Evolutionary conservation across 352 stramenopile genomes (phyloP).

Genomic region (Blastocystis sp.): DNA sequence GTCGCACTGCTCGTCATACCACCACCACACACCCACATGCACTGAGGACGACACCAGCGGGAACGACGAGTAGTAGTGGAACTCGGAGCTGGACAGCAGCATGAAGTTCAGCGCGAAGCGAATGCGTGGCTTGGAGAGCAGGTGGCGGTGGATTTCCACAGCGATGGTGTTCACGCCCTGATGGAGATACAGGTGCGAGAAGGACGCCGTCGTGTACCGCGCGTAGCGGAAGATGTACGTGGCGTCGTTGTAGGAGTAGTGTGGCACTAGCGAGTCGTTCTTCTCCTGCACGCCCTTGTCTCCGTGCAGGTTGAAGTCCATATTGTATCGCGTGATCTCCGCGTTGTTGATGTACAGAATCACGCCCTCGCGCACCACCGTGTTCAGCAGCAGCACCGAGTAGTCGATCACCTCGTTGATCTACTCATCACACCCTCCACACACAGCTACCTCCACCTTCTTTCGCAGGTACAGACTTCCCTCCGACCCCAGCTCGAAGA

Average conservation of each 20-base stretch:
- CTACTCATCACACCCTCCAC: neutral
- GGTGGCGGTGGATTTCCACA: constrained; percentile 6
- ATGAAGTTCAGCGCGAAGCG: neutral
- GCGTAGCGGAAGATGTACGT: neutral
- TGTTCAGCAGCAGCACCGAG: neutral
- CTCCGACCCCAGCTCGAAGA: neutral
- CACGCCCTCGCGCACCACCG: constrained; percentile 21
- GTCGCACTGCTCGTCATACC: neutral
- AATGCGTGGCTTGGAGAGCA: neutral
- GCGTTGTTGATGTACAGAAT: constrained; percentile 22
- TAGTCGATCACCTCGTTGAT: constrained; percentile 24
- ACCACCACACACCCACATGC: neutral
- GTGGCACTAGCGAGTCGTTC: neutral
- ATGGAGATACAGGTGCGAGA: constrained; percentile 28
- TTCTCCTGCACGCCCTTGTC: neutral
- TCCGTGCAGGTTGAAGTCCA: constrained; percentile 3
- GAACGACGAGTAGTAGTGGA: constrained; percentile 12
- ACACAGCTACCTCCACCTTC: neutral
- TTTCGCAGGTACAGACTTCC: constrained; percentile 1
- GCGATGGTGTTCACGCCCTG: constrained; percentile 10
- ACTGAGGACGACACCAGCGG: neutral
- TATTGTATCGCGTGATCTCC: constrained; percentile 21
- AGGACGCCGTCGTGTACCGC: constrained; percentile 10
- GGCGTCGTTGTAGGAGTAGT: neutral
- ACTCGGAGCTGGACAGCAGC: constrained; percentile 10